Evolutionary conservation across 2,329 filamentous ascomycete species (phyloP).

Genomic region (Mollisia scopiformis): DNA sequence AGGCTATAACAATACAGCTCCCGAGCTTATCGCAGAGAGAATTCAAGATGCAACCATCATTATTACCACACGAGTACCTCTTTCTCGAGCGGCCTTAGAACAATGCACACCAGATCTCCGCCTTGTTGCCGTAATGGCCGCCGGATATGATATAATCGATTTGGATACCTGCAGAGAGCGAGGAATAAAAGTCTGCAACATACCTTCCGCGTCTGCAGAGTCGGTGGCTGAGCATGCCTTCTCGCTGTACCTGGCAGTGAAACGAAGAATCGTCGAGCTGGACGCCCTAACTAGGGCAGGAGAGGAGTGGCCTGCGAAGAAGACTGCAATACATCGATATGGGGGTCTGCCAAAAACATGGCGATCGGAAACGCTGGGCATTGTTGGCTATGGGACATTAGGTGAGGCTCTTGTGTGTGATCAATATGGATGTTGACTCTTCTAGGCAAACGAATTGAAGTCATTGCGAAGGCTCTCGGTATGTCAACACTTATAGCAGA

Average conservation of each 20-base stretch:
- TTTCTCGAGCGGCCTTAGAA: conserved; percentile 34
- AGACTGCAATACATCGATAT: conserved; percentile 27
- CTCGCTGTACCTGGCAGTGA: conserved; percentile 35
- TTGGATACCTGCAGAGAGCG: conserved; percentile 36
- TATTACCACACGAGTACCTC: conserved; percentile 37
- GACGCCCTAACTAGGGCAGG: conserved; percentile 33
- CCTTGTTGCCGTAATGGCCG: conserved; percentile 40
- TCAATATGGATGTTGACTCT: neutral
- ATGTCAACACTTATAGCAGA: conserved; percentile 11
- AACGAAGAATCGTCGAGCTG: conserved; percentile 39
- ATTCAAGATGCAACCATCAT: conserved; percentile 42
- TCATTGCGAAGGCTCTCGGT: conserved; percentile 9
- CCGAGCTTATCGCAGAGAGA: conserved; percentile 22
- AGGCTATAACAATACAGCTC: conserved; percentile 14
- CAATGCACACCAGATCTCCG: conserved; percentile 35
- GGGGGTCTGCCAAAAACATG: conserved; percentile 23
- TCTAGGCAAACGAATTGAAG: conserved; percentile 3
- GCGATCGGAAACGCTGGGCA: conserved; percentile 28
- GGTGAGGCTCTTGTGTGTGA: conserved; percentile 13
- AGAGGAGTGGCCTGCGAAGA: conserved; percentile 22
- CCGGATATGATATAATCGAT: conserved; percentile 42
- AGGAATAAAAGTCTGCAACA: conserved; percentile 41
- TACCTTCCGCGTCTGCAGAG: conserved; percentile 40
- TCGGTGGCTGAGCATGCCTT: conserved; percentile 38
- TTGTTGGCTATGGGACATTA: conserved; percentile 31